phyloP scores from a whole-genome alignment of 1,284 basidiomycete species.

The Ustilago cynodontis region DNA sequence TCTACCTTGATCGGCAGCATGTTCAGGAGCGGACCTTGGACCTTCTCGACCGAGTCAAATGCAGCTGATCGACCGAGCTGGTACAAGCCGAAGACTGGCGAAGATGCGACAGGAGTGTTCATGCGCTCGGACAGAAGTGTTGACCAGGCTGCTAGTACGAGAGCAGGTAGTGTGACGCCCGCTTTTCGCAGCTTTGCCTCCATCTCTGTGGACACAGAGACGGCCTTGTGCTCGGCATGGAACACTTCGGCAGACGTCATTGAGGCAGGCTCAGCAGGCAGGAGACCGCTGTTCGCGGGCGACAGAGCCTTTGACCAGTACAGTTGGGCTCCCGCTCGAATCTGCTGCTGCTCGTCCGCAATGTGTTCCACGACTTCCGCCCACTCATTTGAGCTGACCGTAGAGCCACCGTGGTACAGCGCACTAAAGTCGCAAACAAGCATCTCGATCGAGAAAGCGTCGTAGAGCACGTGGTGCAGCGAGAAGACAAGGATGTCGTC shows the following conservation, averaged over 20 bases:
- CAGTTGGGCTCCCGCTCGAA: constrained; percentile 11
- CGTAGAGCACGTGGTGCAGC: constrained; percentile 66
- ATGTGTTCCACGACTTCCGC: constrained; percentile 32
- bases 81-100: constrained; percentile 53
- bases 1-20: constrained; percentile 50
- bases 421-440: constrained; percentile 52
- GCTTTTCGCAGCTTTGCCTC: constrained; percentile 29
- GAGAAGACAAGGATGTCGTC: constrained; percentile 53
- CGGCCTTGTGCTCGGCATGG: constrained; percentile 13
- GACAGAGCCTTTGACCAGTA: constrained; percentile 36
- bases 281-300: constrained; percentile 12
- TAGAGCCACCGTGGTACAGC: constrained; percentile 34
- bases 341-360: constrained; percentile 13
- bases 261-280: background rate
- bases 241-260: constrained; percentile 10
- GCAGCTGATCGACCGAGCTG: constrained; percentile 49
- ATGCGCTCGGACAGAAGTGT: constrained; percentile 23
- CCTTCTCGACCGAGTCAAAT: constrained; percentile 44
- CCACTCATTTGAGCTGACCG: constrained; percentile 26
- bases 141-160: constrained; percentile 57
- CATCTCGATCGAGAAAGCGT: constrained; percentile 61
- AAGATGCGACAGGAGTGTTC: background rate
- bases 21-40: constrained; percentile 54
- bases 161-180: constrained; percentile 30
- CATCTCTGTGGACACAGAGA: constrained; percentile 6